Conservation (phyloP, 768 basidiomycete species). For the Zangia roseola region DNA sequence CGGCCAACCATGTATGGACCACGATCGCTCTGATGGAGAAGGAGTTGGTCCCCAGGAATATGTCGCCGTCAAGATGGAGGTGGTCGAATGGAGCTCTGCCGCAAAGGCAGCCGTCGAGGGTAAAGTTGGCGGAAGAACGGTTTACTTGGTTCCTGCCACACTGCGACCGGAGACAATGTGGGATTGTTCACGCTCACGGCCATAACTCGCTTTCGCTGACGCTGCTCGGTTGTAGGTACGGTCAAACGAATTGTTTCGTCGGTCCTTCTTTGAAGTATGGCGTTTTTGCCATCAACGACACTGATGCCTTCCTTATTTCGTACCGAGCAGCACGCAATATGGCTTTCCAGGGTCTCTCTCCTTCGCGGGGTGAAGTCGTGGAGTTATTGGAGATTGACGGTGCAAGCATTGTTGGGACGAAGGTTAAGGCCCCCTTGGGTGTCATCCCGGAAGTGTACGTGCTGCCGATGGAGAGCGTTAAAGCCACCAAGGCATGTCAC, state of each 20-base stretch:
- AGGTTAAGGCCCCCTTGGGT: slow-evolving; percentile 83
- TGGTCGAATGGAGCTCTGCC: slow-evolving; percentile 75
- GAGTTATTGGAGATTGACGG: slow-evolving; percentile 81
- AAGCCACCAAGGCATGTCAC: slow-evolving; percentile 77
- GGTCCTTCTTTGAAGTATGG: slow-evolving; percentile 90
- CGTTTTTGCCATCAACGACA: slow-evolving; percentile 82
- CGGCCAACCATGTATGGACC: slow-evolving; percentile 99
- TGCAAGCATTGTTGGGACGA: slow-evolving; percentile 78
- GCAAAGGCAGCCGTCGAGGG: slow-evolving; percentile 63
- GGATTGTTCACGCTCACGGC: slow-evolving; percentile 22
- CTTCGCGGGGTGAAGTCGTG: slow-evolving; percentile 66
- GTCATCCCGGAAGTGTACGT: slow-evolving; percentile 88
- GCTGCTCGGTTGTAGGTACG: slow-evolving; percentile 60
- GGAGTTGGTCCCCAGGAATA: slow-evolving; percentile 95
- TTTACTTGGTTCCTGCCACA: slow-evolving; percentile 94
- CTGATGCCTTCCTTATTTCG: slow-evolving; percentile 87
- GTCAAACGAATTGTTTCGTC: slow-evolving; percentile 98
- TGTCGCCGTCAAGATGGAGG: slow-evolving; percentile 92
- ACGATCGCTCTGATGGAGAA: slow-evolving; percentile 94
- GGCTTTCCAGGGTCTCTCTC: slow-evolving; percentile 88
- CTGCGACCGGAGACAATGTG: slow-evolving; percentile 96
- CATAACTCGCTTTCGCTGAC: background rate
- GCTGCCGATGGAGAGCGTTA: slow-evolving; percentile 97
- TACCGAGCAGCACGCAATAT: slow-evolving; percentile 93
- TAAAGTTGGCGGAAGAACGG: slow-evolving; percentile 74